Base-by-base conservation (phyloP, 2,329 filamentous ascomycete species). In the Onygenales sp. region DNA sequence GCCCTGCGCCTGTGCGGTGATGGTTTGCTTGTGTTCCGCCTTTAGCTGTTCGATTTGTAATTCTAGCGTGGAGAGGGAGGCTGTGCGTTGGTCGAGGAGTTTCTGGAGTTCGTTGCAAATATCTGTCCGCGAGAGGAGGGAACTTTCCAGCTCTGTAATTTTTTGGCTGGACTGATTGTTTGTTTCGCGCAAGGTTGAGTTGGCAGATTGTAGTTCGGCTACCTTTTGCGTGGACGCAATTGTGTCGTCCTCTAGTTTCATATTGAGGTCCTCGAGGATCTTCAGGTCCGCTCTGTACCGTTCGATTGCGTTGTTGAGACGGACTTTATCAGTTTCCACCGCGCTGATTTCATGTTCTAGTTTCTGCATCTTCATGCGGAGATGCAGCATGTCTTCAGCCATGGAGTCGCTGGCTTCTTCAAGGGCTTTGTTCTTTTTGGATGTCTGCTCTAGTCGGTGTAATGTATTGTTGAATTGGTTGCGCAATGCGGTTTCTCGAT, bases 271-370 rank as follows among this genome's bases (percentile, higher is more conserved):
- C 59, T 77, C 74, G 2, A 76, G 63, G 21, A 65, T 62, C 52
- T 66, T 70, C 39, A 74, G 65, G 52, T 77, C 74, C 27, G 65
- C 56, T 31, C 67, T 68, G 56, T 77, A 77, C 47, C 69, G 72
- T 40, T 68, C 65, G 8, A 77, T 63, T 9, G 73, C 71, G 33
- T 62, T 60, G 21, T 69, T 71, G 31, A 77, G 64, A 55, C 68
- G 67, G 42, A 65, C 61, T 56, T 75, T 72, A 50, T 73, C 69
- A 33, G 69, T 57, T 13, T 65, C 66, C 49, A 75, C 68, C 46
- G 74, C 68, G 6, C 67, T 57, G 27, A 66, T 61, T 56, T 74
- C 67, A 37, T 60, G 63, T 54, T 74, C 73, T 33, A 75, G 61
- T 8, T 67, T 65, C 55, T 73, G 70, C 57, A 71, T 66, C 45